A percentile compares a stretch with the other conserved stretches of the same genome.
Evolutionary conservation across 352 stramenopile species (phyloP).

Genomic region (Phytophthora ohioensis): DNA sequence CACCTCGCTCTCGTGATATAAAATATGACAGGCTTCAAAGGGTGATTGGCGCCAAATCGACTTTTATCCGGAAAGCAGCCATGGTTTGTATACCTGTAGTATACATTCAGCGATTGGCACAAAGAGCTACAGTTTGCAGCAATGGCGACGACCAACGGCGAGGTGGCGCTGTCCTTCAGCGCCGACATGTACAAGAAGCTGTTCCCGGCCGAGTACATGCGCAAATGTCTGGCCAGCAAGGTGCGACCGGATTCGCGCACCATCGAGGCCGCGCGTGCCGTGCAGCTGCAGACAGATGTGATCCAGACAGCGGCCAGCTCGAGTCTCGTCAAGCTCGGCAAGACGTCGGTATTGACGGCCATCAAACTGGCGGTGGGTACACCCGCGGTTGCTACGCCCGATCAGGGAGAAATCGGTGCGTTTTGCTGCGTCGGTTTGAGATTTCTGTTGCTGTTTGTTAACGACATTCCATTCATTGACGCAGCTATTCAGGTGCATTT

Average conservation of each 20-base stretch:
- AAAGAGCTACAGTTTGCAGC: not conserved
- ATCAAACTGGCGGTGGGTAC: constrained; percentile 82
- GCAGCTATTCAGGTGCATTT: constrained; percentile 83
- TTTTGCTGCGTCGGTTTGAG: not conserved
- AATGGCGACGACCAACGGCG: constrained; percentile 30
- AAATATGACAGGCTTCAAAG: too few relatives aligned
- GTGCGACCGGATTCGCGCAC: constrained; percentile 70
- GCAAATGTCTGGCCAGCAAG: constrained; percentile 63
- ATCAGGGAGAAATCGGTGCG: constrained; percentile 81
- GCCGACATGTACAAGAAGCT: constrained; percentile 81
- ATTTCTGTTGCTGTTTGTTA: not conserved
- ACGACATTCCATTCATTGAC: constrained; percentile 1
- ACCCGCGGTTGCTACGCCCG: constrained; percentile 68
- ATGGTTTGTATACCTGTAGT: not conserved
- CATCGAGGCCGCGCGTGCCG: constrained; percentile 51
- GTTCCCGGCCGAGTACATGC: constrained; percentile 78
- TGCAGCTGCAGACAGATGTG: constrained; percentile 75
- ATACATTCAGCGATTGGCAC: not conserved
- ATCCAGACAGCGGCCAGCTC: constrained; percentile 73
- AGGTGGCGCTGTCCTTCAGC: constrained; percentile 59
- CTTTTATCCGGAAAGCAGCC: too few relatives aligned
- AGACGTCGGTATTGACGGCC: constrained; percentile 74
- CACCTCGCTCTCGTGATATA: too few relatives aligned
- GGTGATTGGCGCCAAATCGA: constrained; percentile 1
- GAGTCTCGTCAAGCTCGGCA: constrained; percentile 78